Percentiles rank a stretch among this genome's conserved stretches.
phyloP scores from a whole-genome alignment of 306 rosid genomes.

The Vigna reflexopilosa region DNA sequence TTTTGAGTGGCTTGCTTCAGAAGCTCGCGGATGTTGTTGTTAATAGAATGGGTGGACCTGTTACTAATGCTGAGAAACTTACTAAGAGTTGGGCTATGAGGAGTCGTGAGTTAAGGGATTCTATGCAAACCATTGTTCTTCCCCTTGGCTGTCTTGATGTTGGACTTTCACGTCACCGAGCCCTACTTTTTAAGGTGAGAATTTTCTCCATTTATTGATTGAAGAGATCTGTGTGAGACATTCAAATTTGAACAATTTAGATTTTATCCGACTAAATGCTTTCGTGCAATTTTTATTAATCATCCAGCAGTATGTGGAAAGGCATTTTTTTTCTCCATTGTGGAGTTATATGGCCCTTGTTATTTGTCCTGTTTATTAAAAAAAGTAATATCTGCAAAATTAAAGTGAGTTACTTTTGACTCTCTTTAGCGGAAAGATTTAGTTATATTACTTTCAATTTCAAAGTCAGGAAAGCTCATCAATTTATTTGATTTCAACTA shows the following conservation, averaged over 20 bases:
- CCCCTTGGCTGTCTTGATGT: conserved; percentile 92
- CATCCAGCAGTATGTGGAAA: conserved; percentile 20
- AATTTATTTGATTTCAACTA: conserved; percentile 36
- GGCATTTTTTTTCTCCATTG: background rate
- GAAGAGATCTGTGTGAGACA: conserved; percentile 8
- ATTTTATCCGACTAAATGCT: conserved; percentile 10
- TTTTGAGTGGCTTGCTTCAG: conserved; percentile 81
- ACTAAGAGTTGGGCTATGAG: conserved; percentile 75
- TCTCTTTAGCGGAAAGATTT: conserved; percentile 35
- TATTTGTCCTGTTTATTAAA: conserved; percentile 32
- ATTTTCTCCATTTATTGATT: conserved; percentile 30
- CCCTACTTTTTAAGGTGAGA: conserved; percentile 90
- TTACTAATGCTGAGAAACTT: conserved; percentile 82
- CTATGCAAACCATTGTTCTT: conserved; percentile 66
- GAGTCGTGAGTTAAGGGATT: conserved; percentile 75
- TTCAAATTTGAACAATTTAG: conserved; percentile 19
- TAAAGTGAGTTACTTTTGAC: conserved; percentile 8
- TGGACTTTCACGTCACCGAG: conserved; percentile 98
- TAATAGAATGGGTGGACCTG: conserved; percentile 96
- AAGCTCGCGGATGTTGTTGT: conserved; percentile 91
- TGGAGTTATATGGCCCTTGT: conserved; percentile 19
- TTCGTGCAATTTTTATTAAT: conserved; percentile 23
- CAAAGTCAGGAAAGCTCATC: conserved; percentile 25
- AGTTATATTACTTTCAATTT: conserved; percentile 21
- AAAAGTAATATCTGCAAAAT: conserved; percentile 18